phyloP scores from a whole-genome alignment of 352 stramenopile species.

The Peronospora belbahrii region DNA sequence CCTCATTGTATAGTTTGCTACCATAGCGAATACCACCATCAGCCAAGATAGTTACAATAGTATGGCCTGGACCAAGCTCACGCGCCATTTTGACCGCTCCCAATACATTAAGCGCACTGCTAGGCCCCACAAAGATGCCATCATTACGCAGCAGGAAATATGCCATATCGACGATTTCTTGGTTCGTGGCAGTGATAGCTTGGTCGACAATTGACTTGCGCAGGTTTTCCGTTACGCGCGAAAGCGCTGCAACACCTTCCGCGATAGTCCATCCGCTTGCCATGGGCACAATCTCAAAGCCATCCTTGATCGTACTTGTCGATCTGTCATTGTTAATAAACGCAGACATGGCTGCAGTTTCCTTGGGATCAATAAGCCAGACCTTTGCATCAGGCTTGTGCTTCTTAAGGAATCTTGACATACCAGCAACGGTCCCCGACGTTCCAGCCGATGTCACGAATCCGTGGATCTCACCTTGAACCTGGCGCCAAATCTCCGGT shows the following conservation, averaged over 20 bases:
- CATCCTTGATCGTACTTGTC: conserved; percentile 72
- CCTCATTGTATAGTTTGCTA: conserved; percentile 75
- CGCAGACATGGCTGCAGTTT: conserved; percentile 77
- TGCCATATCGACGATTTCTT: conserved; percentile 92
- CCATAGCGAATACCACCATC: conserved; percentile 74
- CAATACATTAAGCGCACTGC: conserved; percentile 67
- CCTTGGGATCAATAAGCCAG: conserved; percentile 76
- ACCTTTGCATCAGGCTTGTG: conserved; percentile 46
- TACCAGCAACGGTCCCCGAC: conserved; percentile 89
- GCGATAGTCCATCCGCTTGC: conserved; percentile 85
- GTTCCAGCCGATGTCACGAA: conserved; percentile 88
- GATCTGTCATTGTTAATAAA: conserved; percentile 63
- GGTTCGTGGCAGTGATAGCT: conserved; percentile 87
- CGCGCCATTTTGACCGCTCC: conserved; percentile 78
- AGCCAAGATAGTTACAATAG: conserved; percentile 75
- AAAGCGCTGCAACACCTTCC: conserved; percentile 88
- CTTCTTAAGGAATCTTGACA: conserved; percentile 91
- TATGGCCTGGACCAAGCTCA: conserved; percentile 54
- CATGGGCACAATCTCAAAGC: conserved; percentile 84
- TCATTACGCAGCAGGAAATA: conserved; percentile 87
- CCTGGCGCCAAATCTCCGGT: conserved; percentile 86
- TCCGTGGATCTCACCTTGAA: conserved; percentile 84
- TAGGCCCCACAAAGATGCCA: conserved; percentile 88
- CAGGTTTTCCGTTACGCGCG: conserved; percentile 90
- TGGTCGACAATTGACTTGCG: conserved; percentile 85